These are phyloP conservation scores for Geranium brycei DNA, from an alignment of 345 rosid genomes.

Conservation along the genomic window DNA sequence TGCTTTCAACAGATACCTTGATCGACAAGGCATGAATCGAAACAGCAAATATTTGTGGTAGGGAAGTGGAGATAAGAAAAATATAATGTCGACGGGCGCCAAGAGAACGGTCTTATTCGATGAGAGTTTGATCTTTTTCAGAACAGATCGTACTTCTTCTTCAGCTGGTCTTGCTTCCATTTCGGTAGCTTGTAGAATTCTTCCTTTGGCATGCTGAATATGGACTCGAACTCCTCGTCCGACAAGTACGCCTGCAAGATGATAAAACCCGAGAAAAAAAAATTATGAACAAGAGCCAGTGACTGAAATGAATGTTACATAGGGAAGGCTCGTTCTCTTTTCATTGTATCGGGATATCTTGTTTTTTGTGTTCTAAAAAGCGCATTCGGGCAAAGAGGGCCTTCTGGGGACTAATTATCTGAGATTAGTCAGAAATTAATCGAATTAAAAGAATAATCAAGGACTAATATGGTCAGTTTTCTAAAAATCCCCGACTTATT, in stretches of 20 bases:
- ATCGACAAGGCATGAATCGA: no score
- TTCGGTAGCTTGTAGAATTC: conserved; percentile 69
- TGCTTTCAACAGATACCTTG: no score
- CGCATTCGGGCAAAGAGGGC: no score
- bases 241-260: conserved; percentile 64
- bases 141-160: conserved; percentile 73
- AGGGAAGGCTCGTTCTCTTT: no score
- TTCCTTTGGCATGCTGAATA: conserved; percentile 65
- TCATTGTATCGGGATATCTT: no score
- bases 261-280: conserved; percentile 2
- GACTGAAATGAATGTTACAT: neutral
- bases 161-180: conserved; percentile 95
- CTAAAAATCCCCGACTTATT: no score
- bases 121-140: conserved; percentile 15
- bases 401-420: no score
- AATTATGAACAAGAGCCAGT: neutral
- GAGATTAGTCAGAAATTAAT: no score
- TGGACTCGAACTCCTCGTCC: conserved; percentile 60
- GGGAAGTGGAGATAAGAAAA: neutral
- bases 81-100: neutral
- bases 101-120: neutral
- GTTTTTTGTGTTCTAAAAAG: no score
- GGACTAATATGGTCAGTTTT: no score
- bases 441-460: no score
- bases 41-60: no score